phyloP scores from a whole-genome alignment of 1,284 basidiomycete genomes.

The Ustilago curta region DNA sequence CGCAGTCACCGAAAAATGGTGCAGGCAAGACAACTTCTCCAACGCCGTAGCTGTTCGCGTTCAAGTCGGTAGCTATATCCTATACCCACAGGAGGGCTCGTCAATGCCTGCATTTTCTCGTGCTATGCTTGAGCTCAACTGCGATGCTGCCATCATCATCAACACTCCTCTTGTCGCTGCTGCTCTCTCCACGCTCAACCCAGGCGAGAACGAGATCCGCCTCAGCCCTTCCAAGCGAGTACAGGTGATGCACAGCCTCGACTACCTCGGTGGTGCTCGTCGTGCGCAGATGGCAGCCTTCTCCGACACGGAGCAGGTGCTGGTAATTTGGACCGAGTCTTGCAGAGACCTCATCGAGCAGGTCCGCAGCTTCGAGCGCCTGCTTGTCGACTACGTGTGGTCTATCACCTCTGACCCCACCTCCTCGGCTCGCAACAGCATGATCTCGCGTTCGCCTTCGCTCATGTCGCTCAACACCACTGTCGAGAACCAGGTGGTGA shows the following conservation, averaged over 20 bases:
- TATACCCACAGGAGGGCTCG: conserved; percentile 36
- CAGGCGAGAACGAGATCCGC: conserved; percentile 41
- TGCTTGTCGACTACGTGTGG: conserved; percentile 85
- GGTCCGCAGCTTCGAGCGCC: conserved; percentile 77
- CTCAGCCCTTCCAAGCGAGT: conserved; percentile 43
- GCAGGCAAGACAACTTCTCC: conserved; percentile 36
- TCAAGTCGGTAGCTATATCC: conserved; percentile 44
- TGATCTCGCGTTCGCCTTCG: conserved; percentile 34
- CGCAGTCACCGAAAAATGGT: conserved; percentile 35
- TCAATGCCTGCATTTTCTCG: conserved; percentile 35
- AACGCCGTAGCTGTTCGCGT: conserved; percentile 51
- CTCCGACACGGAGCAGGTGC: conserved; percentile 79
- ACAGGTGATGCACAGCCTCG: conserved; percentile 72
- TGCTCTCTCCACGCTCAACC: conserved; percentile 71
- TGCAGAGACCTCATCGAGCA: conserved; percentile 72
- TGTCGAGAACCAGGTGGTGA: conserved; percentile 23
- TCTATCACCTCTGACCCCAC: conserved; percentile 32
- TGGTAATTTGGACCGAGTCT: conserved; percentile 80
- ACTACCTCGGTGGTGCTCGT: conserved; percentile 77
- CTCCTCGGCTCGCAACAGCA: conserved; percentile 30
- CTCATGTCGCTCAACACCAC: conserved; percentile 31
- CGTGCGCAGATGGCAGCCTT: conserved; percentile 88
- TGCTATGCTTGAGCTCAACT: conserved; percentile 80
- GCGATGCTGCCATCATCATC: conserved; percentile 82
- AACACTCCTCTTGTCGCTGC: conserved; percentile 83